Percentiles rank a stretch among this genome's conserved stretches.
These are phyloP conservation scores for Talaromyces islandicus DNA, from an alignment of 2,329 filamentous ascomycete species.

Conservation along the genomic window DNA sequence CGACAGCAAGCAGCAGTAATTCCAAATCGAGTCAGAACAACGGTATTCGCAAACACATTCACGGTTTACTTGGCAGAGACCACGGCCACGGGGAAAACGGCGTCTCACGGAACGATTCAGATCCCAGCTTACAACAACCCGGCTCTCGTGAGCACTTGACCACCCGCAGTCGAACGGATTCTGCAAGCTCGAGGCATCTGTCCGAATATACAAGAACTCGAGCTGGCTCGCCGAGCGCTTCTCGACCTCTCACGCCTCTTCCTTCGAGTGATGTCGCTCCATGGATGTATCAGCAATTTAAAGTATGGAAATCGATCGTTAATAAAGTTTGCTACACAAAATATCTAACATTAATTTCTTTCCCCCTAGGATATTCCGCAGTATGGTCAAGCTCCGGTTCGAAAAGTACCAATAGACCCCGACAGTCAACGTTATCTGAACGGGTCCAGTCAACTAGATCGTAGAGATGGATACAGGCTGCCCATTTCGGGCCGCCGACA, in stretches of 20 bases:
- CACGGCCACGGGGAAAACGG: constrained; percentile 58
- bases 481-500: constrained; percentile 41
- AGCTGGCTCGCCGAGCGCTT: constrained; percentile 66
- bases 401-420: constrained; percentile 61
- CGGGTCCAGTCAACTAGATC: constrained; percentile 28
- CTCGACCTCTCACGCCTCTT: constrained; percentile 75
- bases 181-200: constrained; percentile 62
- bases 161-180: constrained; percentile 74
- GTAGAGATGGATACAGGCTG: constrained; percentile 44
- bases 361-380: constrained; percentile 61
- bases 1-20: constrained; percentile 77
- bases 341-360: neutral
- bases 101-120: constrained; percentile 55
- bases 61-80: constrained; percentile 90
- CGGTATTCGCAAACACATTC: constrained; percentile 70
- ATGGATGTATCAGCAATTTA: constrained; percentile 76
- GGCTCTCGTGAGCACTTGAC: constrained; percentile 45
- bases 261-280: constrained; percentile 91
- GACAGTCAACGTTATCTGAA: constrained; percentile 58
- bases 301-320: constrained; percentile 55
- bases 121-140: constrained; percentile 53
- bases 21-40: constrained; percentile 64
- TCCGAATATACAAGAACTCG: constrained; percentile 37
- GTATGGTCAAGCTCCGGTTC: constrained; percentile 72
- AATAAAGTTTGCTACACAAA: constrained; percentile 23